Evolutionary conservation across 345 rosid species (phyloP).

Genomic region (Salix brachista): DNA sequence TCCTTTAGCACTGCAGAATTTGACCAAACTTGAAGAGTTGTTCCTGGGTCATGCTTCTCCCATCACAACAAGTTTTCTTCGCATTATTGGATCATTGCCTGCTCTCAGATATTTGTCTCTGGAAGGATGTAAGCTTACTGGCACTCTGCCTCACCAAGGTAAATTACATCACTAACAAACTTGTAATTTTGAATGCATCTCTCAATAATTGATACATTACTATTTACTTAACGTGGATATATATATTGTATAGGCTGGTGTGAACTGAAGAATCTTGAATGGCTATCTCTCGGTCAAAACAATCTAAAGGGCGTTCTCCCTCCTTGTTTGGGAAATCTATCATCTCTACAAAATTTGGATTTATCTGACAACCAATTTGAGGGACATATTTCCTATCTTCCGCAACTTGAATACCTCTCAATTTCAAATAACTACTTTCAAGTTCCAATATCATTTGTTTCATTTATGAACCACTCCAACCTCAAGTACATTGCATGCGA

Average conservation of each 20-base stretch:
- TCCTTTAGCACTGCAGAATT: too few species aligned
- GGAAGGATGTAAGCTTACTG: too few species aligned
- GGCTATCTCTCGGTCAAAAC: fast-evolving
- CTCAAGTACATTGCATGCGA: not conserved
- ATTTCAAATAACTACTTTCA: not conserved
- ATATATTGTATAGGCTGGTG: not conserved
- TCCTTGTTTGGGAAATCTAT: not conserved
- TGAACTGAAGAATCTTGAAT: not conserved
- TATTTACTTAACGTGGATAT: too few species aligned
- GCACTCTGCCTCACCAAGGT: too few species aligned
- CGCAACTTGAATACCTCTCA: not conserved
- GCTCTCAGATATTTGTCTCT: too few species aligned
- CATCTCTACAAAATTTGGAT: not conserved
- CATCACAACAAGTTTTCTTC: too few species aligned
- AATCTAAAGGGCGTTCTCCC: not conserved
- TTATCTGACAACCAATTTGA: not conserved
- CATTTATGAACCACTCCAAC: not conserved
- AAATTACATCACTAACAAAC: too few species aligned
- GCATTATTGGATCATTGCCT: too few species aligned
- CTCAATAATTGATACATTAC: too few species aligned
- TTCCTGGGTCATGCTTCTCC: too few species aligned
- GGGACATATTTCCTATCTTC: not conserved
- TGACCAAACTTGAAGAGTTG: too few species aligned
- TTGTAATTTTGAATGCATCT: too few species aligned
- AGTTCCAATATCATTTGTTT: not conserved